These are phyloP conservation scores for Cunninghamia lanceolata DNA, from an alignment of 75 land plant species.

Conservation along the genomic window DNA sequence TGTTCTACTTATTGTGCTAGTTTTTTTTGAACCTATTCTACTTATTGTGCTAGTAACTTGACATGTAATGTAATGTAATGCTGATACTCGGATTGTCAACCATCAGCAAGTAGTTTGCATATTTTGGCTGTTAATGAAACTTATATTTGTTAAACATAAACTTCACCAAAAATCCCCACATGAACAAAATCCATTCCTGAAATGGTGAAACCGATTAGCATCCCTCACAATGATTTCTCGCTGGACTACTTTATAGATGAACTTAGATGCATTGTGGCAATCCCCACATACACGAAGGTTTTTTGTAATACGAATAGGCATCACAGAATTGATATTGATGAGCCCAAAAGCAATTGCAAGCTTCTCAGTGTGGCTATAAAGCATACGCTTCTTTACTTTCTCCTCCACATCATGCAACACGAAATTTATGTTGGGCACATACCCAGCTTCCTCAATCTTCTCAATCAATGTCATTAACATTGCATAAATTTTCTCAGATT, in stretches of 20 bases:
- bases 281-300: slow-evolving; percentile 18
- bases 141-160: slow-evolving; percentile 15
- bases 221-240: slow-evolving; percentile 26
- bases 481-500: slow-evolving; percentile 5
- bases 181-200: slow-evolving; percentile 26
- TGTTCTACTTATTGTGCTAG: too few species aligned
- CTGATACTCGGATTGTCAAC: neutral
- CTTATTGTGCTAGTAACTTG: neutral
- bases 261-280: slow-evolving; percentile 23
- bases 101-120: neutral
- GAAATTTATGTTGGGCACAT: slow-evolving; percentile 8
- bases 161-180: slow-evolving; percentile 18
- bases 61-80: neutral
- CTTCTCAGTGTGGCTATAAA: slow-evolving; percentile 20
- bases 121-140: neutral
- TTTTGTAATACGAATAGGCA: slow-evolving; percentile 16
- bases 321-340: slow-evolving; percentile 12
- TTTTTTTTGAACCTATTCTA: too few species aligned
- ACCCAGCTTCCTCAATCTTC: slow-evolving; percentile 4
- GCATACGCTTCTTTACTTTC: slow-evolving; percentile 6
- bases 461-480: slow-evolving; percentile 8
- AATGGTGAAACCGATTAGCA: slow-evolving; percentile 19
- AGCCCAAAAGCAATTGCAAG: slow-evolving; percentile 28
- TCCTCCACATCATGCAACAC: slow-evolving; percentile 14
- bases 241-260: slow-evolving; percentile 11